Conservation (phyloP, 148 eudicot genomes). For the Rhododendron ferrugineum region DNA sequence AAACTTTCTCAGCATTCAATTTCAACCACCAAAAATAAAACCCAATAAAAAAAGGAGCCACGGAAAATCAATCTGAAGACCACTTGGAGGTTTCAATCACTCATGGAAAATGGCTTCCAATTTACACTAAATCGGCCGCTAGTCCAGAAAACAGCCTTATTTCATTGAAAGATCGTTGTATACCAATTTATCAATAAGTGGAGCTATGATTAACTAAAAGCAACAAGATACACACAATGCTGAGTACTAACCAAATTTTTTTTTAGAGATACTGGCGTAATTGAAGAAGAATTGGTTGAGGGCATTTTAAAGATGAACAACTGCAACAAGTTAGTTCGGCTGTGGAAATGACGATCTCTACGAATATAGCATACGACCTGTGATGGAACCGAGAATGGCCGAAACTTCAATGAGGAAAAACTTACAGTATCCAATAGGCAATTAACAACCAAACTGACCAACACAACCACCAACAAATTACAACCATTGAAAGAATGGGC, state of each 20-base stretch:
- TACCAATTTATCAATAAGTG: not conserved
- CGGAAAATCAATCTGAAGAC: not conserved
- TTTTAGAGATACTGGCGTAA: not conserved
- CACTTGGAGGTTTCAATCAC: not conserved
- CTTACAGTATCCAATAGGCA: not conserved
- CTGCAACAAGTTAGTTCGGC: not conserved
- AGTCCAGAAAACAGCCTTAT: not conserved
- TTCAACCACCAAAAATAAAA: not conserved
- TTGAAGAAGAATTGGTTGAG: not conserved
- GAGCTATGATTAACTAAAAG: not conserved
- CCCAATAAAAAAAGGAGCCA: not conserved
- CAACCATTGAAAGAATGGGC: constrained; percentile 5
- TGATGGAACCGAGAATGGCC: not conserved
- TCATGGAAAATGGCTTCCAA: not conserved
- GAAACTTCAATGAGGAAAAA: not conserved
- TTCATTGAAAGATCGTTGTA: not conserved
- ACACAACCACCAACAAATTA: not conserved
- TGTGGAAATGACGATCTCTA: not conserved
- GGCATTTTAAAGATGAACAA: not conserved
- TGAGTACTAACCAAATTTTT: not conserved
- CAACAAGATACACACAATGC: not conserved
- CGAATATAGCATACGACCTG: not conserved
- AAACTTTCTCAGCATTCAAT: not conserved
- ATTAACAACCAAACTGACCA: not conserved
- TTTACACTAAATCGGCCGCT: not conserved